Evolutionary conservation across 208 protist species (phyloP).

Genomic region (Leishmania braziliensis): DNA sequence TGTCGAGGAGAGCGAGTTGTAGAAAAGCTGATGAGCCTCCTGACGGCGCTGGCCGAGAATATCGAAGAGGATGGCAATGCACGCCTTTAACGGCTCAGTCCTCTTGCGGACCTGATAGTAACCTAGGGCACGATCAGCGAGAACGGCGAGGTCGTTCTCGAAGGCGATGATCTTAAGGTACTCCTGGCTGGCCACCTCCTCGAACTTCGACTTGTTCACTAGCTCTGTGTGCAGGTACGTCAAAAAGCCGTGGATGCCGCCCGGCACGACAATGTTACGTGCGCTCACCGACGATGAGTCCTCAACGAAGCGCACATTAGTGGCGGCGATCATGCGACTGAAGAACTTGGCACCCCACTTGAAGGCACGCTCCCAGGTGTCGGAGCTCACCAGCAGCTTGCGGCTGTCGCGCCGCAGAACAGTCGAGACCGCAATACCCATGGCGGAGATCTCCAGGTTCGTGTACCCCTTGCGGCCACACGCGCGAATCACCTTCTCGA

Average conservation of each 20-base stretch:
- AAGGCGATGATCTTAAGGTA: slow-evolving; percentile 64
- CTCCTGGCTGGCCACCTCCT: slow-evolving; percentile 35
- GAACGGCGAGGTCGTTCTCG: slow-evolving; percentile 72
- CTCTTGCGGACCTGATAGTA: slow-evolving; percentile 57
- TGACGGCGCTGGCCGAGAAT: slow-evolving; percentile 72
- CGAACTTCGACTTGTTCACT: slow-evolving; percentile 59
- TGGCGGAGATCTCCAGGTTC: slow-evolving; percentile 54
- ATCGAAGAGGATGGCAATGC: slow-evolving; percentile 62
- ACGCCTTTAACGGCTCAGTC: slow-evolving; percentile 38
- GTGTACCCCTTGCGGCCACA: slow-evolving; percentile 49
- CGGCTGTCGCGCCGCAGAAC: slow-evolving; percentile 54
- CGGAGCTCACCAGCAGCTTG: slow-evolving; percentile 45
- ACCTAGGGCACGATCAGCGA: slow-evolving; percentile 58
- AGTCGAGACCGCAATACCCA: slow-evolving; percentile 46
- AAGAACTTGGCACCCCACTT: slow-evolving; percentile 40
- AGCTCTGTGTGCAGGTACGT: slow-evolving; percentile 54
- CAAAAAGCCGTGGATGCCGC: slow-evolving; percentile 55
- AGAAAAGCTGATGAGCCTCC: slow-evolving; percentile 74
- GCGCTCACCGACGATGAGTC: slow-evolving; percentile 26
- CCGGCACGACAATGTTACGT: slow-evolving; percentile 47
- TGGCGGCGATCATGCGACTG: slow-evolving; percentile 41
- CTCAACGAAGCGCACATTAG: slow-evolving; percentile 47
- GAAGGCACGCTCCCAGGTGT: slow-evolving; percentile 58
- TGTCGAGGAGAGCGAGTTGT: slow-evolving; percentile 28
- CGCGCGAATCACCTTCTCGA: slow-evolving; percentile 43